These are phyloP conservation scores for Leccinum colubrinum DNA, from an alignment of 1,284 basidiomycete genomes.

Conservation along the genomic window DNA sequence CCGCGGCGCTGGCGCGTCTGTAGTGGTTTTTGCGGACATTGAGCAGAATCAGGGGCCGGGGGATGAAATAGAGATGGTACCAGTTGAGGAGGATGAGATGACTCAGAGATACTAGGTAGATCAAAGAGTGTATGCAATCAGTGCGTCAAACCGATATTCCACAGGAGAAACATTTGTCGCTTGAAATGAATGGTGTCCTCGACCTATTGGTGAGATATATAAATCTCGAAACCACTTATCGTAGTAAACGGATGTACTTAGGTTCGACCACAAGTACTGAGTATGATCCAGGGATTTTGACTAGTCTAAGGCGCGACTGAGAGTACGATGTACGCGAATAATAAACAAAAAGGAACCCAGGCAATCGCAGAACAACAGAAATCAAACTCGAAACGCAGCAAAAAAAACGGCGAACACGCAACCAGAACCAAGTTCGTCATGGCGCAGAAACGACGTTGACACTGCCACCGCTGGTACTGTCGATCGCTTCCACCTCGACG, in stretches of 20 bases:
- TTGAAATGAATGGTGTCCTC: no score
- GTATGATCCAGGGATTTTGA: no score
- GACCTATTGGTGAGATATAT: no score
- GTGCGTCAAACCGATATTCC: no score
- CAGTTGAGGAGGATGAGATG: no score
- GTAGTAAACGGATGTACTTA: no score
- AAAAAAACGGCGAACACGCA: not conserved
- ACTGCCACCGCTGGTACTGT: not conserved
- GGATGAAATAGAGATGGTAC: not conserved
- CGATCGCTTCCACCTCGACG: not conserved
- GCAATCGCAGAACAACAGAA: not conserved
- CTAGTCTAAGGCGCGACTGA: no score
- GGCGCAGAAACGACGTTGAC: slow-evolving; percentile 1
- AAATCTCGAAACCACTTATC: no score
- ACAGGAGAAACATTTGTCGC: no score
- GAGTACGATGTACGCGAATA: not conserved
- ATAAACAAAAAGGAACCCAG: not conserved
- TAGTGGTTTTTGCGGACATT: not conserved
- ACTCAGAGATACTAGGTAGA: no score
- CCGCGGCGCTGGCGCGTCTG: not conserved
- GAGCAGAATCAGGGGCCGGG: not conserved
- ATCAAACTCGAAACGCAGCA: not conserved
- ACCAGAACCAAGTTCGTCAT: slow-evolving; percentile 8
- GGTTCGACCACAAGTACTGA: no score
- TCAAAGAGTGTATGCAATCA: no score